These are phyloP conservation scores for Sarocladium brachiariae DNA, from an alignment of 2,329 filamentous ascomycete genomes.

Conservation along the genomic window DNA sequence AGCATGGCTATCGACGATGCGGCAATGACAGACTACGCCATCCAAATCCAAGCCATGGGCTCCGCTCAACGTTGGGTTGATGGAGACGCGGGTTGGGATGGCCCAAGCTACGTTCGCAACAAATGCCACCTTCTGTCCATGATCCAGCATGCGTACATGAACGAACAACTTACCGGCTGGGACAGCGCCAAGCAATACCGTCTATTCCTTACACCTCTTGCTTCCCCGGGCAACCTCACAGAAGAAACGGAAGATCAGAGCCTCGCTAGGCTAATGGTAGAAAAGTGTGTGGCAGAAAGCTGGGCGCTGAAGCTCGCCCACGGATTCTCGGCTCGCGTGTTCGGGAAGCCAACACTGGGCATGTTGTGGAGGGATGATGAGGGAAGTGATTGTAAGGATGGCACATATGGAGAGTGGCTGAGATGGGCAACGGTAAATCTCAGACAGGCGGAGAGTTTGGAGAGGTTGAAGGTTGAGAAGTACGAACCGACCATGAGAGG, in stretches of 20 bases:
- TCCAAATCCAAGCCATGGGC: conserved; percentile 9
- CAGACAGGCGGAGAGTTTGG: neutral
- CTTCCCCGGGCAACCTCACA: neutral
- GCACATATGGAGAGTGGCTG: conserved; percentile 8
- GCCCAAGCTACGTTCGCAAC: neutral
- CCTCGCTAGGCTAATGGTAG: neutral
- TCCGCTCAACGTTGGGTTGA: conserved; percentile 7
- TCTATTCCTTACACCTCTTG: neutral
- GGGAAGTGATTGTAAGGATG: conserved; percentile 2
- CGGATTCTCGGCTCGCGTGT: conserved; percentile 8
- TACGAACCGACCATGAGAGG: neutral
- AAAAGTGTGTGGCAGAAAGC: neutral
- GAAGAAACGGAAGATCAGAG: neutral
- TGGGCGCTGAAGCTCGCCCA: conserved; percentile 2
- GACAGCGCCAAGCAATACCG: neutral
- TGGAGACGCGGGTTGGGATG: neutral
- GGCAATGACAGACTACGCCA: conserved; percentile 9
- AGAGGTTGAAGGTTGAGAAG: neutral
- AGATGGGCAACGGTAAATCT: conserved; percentile 7
- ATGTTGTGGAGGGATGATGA: conserved; percentile 9
- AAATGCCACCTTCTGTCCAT: conserved; percentile 7
- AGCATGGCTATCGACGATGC: conserved; percentile 7
- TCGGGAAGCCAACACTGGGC: conserved; percentile 6
- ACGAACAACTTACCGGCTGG: conserved; percentile 4
- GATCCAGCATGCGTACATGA: conserved; percentile 4